phyloP scores from a whole-genome alignment of 192 early-diverging fungal species.

The Gaertneriomyces semiglobifer region DNA sequence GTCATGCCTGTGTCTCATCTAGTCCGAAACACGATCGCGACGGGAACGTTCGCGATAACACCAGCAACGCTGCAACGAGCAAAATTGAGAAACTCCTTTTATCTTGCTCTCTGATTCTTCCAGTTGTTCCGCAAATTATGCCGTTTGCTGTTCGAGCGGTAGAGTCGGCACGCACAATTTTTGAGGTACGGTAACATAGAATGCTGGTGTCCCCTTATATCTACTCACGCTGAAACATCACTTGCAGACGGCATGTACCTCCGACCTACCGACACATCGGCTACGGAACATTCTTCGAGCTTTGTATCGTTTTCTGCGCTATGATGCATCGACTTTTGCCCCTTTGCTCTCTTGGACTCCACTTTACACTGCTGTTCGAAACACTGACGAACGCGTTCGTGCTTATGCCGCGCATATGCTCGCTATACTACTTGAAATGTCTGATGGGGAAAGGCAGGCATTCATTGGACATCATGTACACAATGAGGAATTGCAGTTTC shows the following conservation, averaged over 20 bases:
- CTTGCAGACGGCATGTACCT: neutral
- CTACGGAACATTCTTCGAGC: slow-evolving; percentile 19
- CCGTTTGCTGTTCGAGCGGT: slow-evolving; percentile 43
- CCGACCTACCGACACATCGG: neutral
- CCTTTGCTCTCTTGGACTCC: slow-evolving; percentile 14
- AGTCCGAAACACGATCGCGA: slow-evolving; percentile 35
- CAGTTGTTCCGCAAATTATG: slow-evolving; percentile 68
- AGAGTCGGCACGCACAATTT: neutral
- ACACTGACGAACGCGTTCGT: slow-evolving; percentile 17
- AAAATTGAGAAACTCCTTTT: slow-evolving; percentile 13
- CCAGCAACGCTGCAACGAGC: neutral
- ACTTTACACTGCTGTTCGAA: slow-evolving; percentile 13
- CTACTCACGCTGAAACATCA: neutral
- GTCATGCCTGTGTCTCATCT: neutral
- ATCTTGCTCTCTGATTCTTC: slow-evolving; percentile 60
- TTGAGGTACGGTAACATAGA: neutral
- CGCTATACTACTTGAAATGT: slow-evolving; percentile 38
- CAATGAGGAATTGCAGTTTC: slow-evolving; percentile 5
- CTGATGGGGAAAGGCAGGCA: slow-evolving; percentile 31
- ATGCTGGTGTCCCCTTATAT: neutral
- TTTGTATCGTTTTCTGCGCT: slow-evolving; percentile 26
- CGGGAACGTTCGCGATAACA: slow-evolving; percentile 10
- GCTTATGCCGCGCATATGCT: slow-evolving; percentile 37
- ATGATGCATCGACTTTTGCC: neutral
- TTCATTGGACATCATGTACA: slow-evolving; percentile 21